Evolutionary conservation across 2,329 filamentous ascomycete genomes (phyloP), one percentile per base, ranked within the genome.

Genomic region (Fusarium siculi): DNA sequence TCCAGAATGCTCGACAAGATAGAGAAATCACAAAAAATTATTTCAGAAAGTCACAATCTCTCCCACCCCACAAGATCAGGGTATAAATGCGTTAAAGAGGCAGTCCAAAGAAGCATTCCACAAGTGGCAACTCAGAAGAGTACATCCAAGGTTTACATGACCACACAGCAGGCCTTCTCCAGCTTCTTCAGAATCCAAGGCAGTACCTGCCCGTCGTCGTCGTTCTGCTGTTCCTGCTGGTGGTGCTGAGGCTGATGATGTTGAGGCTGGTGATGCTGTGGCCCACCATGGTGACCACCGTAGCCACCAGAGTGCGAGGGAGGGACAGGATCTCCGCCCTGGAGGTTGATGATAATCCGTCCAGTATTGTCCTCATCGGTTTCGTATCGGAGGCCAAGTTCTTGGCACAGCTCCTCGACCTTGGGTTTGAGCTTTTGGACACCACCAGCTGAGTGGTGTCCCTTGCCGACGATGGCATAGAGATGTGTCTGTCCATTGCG

Each of bases 391-490:
- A 99, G 86, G 0, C 95, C 94, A 49, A 97, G 83, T 80, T 98
- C 93, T 54, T 86, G 88, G 82, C 96, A 97, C 54, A 98, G 87
- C 80, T 93, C 88, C 84, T 98, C 95, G 47, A 98, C 94, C 69
- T 93, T 89, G n/a, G 96, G 96, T 84, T 97, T 98, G 82, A 99
- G 91, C 87, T 96, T 98, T 82, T 97, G 94, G 30, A 98, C 88
- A 78, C 96, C 93, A 74, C 91, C 89, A 15, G 84, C 85, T 56
- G 91, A 94, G 84, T 99, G 96, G 81, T 97, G 96, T 7, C 96
- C 96, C 83, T 96, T 97, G 79, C 96, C 96, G 36, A 98, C 96
- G 78, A 99, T 98, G 44, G 97, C 95, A 84, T 97, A 95, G 63
- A 99, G 85, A 84, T 97, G 94, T 25, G 86, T 90, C 84, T 97